These are phyloP conservation scores for Fragosphaeria purpurea DNA, from an alignment of 2,329 filamentous ascomycete genomes.

Conservation along the genomic window DNA sequence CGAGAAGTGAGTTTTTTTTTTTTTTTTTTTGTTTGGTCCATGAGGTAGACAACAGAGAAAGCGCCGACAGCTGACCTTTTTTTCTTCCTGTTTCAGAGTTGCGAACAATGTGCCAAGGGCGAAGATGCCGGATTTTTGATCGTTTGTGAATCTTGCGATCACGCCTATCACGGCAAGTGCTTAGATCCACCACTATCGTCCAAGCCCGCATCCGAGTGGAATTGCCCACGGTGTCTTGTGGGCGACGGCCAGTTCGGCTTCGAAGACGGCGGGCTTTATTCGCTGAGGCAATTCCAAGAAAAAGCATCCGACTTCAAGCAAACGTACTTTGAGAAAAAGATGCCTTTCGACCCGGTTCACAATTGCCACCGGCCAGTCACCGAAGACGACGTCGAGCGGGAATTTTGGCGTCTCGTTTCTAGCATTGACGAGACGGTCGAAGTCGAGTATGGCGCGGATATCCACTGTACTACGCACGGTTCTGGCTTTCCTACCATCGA, in stretches of 20 bases:
- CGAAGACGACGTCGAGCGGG: slow-evolving; percentile 89
- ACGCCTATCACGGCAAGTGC: slow-evolving; percentile 76
- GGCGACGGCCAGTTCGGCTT: slow-evolving; percentile 96
- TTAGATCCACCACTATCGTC: slow-evolving; percentile 74
- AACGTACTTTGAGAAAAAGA: slow-evolving; percentile 81
- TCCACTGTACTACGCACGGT: slow-evolving; percentile 94
- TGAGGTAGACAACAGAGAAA: too few species aligned
- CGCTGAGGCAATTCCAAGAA: slow-evolving; percentile 89
- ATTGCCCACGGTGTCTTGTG: slow-evolving; percentile 88
- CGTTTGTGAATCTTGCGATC: slow-evolving; percentile 84
- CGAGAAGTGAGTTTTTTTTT: slow-evolving; percentile 24
- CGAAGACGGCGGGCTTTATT: slow-evolving; percentile 93
- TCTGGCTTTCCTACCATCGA: slow-evolving; percentile 95
- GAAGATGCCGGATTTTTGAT: slow-evolving; percentile 64
- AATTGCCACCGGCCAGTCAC: slow-evolving; percentile 74
- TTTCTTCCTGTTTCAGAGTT: slow-evolving; percentile 35
- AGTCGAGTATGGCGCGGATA: slow-evolving; percentile 95
- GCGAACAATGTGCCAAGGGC: slow-evolving; percentile 74
- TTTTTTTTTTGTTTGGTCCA: not conserved
- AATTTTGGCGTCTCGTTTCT: slow-evolving; percentile 93
- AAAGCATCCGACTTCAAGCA: slow-evolving; percentile 94
- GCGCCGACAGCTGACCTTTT: too few species aligned
- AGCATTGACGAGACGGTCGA: slow-evolving; percentile 93
- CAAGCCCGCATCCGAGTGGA: slow-evolving; percentile 82
- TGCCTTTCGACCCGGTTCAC: slow-evolving; percentile 75